phyloP scores from a whole-genome alignment of 176 grass and related monocot genomes.

The Puya raimondii region DNA sequence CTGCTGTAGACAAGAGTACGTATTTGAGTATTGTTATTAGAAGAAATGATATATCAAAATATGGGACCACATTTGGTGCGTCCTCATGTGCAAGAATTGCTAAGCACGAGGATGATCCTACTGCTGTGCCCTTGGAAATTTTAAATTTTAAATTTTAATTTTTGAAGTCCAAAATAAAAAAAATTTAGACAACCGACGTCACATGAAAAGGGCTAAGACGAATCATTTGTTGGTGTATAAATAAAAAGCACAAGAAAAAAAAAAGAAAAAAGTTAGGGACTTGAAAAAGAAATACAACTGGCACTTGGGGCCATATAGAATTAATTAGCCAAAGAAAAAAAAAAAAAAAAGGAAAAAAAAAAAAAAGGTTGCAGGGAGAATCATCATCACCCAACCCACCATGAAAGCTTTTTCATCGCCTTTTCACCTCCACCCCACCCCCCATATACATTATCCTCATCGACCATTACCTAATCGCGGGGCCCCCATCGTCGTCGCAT shows the following conservation, averaged over 20 bases:
- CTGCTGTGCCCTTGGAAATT: not conserved
- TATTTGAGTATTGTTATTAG: not conserved
- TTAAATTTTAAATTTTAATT: not conserved
- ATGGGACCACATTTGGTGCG: no score
- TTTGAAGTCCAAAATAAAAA: not conserved
- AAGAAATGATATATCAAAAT: no score
- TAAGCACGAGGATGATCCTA: no score
- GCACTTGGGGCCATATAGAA: not conserved
- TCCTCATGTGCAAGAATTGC: no score
- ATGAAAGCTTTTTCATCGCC: not conserved
- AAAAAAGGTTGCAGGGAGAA: not conserved
- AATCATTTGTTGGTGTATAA: not conserved
- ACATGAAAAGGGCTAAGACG: no score
- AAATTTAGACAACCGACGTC: not conserved
- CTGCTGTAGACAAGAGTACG: not conserved
- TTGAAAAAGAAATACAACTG: constrained; percentile 7
- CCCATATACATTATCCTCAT: not conserved
- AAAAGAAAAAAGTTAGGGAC: not conserved
- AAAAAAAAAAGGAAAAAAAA: not conserved
- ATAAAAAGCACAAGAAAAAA: not conserved
- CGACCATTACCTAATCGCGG: no score
- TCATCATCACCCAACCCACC: not conserved
- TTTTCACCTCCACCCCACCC: not conserved
- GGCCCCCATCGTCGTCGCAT: constrained; percentile 5
- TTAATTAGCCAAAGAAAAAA: not conserved